These are phyloP conservation scores for Debaryomyces psychrophilus DNA, from an alignment of 1,139 yeast genomes.

Conservation along the genomic window DNA sequence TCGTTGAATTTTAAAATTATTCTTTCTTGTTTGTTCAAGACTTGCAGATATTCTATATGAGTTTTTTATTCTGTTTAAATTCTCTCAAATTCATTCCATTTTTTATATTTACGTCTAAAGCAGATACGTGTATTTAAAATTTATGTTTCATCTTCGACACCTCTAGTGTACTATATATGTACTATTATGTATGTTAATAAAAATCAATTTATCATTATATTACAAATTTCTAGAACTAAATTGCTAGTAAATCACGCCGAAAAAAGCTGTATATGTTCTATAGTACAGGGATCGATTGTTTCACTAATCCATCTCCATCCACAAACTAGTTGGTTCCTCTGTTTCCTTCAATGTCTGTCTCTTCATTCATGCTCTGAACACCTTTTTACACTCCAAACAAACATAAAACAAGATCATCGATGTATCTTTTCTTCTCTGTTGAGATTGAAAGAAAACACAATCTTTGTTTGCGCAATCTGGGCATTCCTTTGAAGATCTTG, in stretches of 20 bases:
- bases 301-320: background rate
- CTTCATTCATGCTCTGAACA: constrained; percentile 48
- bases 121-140: constrained; percentile 6
- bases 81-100: background rate
- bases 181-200: background rate
- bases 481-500: constrained; percentile 91
- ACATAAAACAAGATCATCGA: constrained; percentile 95
- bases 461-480: constrained; percentile 86
- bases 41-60: background rate
- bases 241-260: background rate
- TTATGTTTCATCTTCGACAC: background rate
- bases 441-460: constrained; percentile 95
- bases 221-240: constrained; percentile 5
- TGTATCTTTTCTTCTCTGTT: constrained; percentile 92
- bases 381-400: constrained; percentile 82
- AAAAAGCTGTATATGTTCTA: constrained; percentile 7
- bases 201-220: constrained; percentile 1
- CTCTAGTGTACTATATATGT: background rate
- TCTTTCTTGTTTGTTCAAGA: background rate
- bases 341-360: too few species aligned
- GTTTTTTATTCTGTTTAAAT: background rate
- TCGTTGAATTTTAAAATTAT: constrained; percentile 49
- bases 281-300: constrained; percentile 8
- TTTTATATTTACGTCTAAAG: constrained; percentile 1
- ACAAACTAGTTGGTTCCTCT: background rate